A percentile compares a stretch with the other conserved stretches of the same genome.
Evolutionary conservation across 352 stramenopile species (phyloP).

Genomic region (Globisporangium iwayamae): DNA sequence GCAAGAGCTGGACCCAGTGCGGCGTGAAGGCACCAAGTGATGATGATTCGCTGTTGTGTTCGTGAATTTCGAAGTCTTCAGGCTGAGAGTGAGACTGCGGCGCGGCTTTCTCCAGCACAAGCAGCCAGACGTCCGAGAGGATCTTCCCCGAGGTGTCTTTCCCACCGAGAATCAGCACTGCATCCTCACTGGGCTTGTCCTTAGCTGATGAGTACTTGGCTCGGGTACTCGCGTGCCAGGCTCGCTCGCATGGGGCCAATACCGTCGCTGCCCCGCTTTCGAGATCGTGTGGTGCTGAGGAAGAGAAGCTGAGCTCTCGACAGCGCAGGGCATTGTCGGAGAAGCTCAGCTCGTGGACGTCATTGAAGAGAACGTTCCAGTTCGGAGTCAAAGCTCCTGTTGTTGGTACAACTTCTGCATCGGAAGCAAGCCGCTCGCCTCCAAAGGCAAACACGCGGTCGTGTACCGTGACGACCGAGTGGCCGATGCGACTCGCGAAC

Average conservation of each 20-base stretch:
- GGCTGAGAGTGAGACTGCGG: neutral
- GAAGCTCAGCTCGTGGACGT: constrained; percentile 44
- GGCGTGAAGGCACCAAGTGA: neutral
- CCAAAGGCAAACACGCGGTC: constrained; percentile 51
- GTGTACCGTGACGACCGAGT: constrained; percentile 38
- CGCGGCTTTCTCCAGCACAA: constrained; percentile 22
- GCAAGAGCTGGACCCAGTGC: constrained; percentile 39
- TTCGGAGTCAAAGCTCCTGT: neutral
- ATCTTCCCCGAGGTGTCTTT: constrained; percentile 29
- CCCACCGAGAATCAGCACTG: constrained; percentile 48
- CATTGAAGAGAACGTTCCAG: constrained; percentile 20
- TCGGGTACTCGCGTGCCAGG: constrained; percentile 42
- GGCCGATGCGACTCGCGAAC: constrained; percentile 49
- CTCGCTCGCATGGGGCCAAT: constrained; percentile 19
- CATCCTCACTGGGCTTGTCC: constrained; percentile 19
- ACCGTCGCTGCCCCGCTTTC: constrained; percentile 2
- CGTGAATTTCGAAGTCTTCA: neutral
- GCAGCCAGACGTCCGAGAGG: constrained; percentile 45
- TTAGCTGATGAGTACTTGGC: constrained; percentile 16
- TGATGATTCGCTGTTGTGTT: constrained; percentile 8
- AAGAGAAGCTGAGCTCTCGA: constrained; percentile 15
- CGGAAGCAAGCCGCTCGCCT: constrained; percentile 30
- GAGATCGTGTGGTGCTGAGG: constrained; percentile 3
- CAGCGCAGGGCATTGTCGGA: constrained; percentile 38
- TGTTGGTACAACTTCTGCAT: neutral